These are phyloP conservation scores for Eimeria zaria DNA, from an alignment of 169 alveolate genomes.

Conservation along the genomic window DNA sequence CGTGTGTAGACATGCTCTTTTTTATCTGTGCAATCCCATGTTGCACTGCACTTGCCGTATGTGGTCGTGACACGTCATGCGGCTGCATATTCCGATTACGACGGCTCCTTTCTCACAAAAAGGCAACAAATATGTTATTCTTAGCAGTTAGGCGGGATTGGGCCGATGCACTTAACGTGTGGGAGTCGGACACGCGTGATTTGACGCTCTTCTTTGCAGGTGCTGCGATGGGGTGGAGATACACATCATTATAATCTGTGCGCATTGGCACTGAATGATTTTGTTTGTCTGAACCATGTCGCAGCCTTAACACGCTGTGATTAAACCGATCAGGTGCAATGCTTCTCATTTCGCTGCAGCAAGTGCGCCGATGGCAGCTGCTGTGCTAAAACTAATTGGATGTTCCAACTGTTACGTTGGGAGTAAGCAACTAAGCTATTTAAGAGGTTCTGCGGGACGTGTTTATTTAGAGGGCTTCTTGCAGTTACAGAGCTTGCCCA, in stretches of 20 bases:
- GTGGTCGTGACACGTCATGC: not conserved
- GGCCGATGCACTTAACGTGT: not conserved
- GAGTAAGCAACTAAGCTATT: not conserved
- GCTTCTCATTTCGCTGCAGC: not conserved
- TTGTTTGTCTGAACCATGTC: not conserved
- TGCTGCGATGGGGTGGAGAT: not conserved
- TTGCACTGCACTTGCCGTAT: not conserved
- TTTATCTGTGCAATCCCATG: not conserved
- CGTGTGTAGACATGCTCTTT: not conserved
- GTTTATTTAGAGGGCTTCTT: not conserved
- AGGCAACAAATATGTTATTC: not conserved
- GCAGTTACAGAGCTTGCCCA: not conserved
- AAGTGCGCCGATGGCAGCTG: not conserved
- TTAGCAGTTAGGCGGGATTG: not conserved
- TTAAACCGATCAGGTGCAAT: not conserved
- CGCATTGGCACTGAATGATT: not conserved
- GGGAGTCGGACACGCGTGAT: not conserved
- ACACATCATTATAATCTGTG: not conserved
- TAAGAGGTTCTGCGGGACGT: too few species aligned
- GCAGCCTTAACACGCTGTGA: not conserved
- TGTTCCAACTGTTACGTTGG: not conserved
- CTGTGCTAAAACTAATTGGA: not conserved
- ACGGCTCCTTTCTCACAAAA: not conserved
- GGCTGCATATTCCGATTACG: not conserved
- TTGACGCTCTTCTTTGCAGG: not conserved